Evolutionary conservation across 2,329 filamentous ascomycete genomes (phyloP).

Genomic region (Colletotrichum godetiae): DNA sequence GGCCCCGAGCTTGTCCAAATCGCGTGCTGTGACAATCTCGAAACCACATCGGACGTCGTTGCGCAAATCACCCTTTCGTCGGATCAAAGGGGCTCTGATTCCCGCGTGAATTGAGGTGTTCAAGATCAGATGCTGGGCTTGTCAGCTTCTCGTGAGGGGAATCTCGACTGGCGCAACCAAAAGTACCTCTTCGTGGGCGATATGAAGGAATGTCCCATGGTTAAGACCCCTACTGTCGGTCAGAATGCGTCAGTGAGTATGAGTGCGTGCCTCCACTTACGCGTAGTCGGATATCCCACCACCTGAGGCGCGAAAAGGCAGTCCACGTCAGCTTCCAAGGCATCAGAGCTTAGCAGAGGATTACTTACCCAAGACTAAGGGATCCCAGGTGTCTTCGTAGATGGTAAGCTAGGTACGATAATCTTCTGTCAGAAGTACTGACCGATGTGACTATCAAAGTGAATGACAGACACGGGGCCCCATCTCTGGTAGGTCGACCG

Average conservation of each 20-base stretch:
- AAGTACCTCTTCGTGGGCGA: constrained; percentile 67
- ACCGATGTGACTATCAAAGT: constrained; percentile 75
- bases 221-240: constrained; percentile 58
- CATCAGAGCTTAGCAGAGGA: not conserved
- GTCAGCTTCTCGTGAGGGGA: not conserved
- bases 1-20: constrained; percentile 77
- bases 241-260: not conserved
- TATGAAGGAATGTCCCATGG: constrained; percentile 71
- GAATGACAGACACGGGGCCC: constrained; percentile 71
- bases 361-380: constrained; percentile 61
- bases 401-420: constrained; percentile 27
- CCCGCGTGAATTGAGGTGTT: constrained; percentile 72
- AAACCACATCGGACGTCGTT: constrained; percentile 72
- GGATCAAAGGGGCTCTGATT: constrained; percentile 64
- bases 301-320: constrained; percentile 44
- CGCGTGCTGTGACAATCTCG: constrained; percentile 66
- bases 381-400: constrained; percentile 75
- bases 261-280: constrained; percentile 46
- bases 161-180: not conserved
- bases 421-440: constrained; percentile 6
- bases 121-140: constrained; percentile 58
- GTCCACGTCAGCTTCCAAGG: constrained; percentile 14
- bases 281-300: constrained; percentile 71
- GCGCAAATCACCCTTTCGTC: constrained; percentile 60
- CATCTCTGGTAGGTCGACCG: constrained; percentile 67